These are phyloP conservation scores for Fusarium marasasianum DNA, from an alignment of 2,329 filamentous ascomycete species.

Conservation along the genomic window DNA sequence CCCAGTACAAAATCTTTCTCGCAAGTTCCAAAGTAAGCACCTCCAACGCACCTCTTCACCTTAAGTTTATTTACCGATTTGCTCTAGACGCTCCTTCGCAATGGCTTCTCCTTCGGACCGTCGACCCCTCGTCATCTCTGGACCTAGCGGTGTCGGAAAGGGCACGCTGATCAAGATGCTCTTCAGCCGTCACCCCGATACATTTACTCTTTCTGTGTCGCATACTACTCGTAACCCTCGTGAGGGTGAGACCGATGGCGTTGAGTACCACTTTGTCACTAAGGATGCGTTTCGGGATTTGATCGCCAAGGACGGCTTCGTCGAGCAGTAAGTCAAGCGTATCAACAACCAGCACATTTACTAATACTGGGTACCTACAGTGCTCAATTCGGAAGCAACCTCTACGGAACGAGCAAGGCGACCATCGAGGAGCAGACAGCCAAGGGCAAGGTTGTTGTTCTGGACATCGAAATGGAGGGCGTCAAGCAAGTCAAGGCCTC, in stretches of 20 bases:
- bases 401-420: constrained; percentile 84
- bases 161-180: constrained; percentile 80
- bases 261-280: constrained; percentile 82
- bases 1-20: constrained; percentile 8
- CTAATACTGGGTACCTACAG: constrained; percentile 14
- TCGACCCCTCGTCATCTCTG: constrained; percentile 80
- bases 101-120: constrained; percentile 54
- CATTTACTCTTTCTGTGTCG: constrained; percentile 66
- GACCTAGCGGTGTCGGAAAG: constrained; percentile 83
- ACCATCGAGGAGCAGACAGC: constrained; percentile 80
- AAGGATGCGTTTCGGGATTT: constrained; percentile 73
- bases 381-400: constrained; percentile 85
- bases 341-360: not conserved
- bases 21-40: constrained; percentile 11
- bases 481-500: constrained; percentile 92
- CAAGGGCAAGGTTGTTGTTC: constrained; percentile 77
- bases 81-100: constrained; percentile 28
- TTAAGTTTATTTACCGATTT: not conserved
- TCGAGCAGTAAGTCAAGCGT: constrained; percentile 66
- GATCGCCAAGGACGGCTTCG: constrained; percentile 74
- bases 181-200: constrained; percentile 64
- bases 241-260: constrained; percentile 77
- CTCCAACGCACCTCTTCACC: too few relatives aligned
- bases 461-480: constrained; percentile 98
- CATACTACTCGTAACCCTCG: constrained; percentile 86